These are phyloP conservation scores for Crithidia fasciculata DNA, from an alignment of 208 protist species.

Conservation along the genomic window DNA sequence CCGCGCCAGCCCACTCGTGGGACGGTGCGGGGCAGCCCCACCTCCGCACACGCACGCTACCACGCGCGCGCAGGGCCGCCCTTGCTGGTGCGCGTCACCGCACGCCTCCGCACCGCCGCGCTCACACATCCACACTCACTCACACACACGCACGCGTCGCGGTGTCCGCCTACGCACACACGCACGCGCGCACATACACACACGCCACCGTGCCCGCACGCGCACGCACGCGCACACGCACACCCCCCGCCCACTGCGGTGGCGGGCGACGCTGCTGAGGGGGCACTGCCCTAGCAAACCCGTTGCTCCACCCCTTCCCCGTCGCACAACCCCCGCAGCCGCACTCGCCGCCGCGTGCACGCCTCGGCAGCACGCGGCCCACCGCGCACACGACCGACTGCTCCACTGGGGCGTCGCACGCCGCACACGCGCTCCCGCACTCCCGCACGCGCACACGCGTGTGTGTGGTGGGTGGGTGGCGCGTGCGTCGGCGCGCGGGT, in stretches of 20 bases:
- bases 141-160: conserved; percentile 10
- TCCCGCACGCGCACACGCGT: no score
- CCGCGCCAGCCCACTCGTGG: conserved; percentile 12
- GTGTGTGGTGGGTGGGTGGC: neutral
- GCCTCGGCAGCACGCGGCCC: conserved; percentile 7
- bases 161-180: conserved; percentile 7
- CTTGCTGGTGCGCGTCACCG: conserved; percentile 2
- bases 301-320: conserved; percentile 33
- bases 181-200: conserved; percentile 9
- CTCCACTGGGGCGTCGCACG: conserved; percentile 30
- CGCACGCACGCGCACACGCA: conserved; percentile 7
- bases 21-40: conserved; percentile 20
- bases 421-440: neutral
- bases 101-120: conserved; percentile 8
- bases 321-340: conserved; percentile 21
- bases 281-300: conserved; percentile 51
- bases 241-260: conserved; percentile 16
- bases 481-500: conserved; percentile 35
- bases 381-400: conserved; percentile 31
- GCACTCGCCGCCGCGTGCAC: conserved; percentile 10
- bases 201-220: conserved; percentile 7
- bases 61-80: conserved; percentile 7
- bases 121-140: conserved; percentile 11
- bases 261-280: conserved; percentile 18
- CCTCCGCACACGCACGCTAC: conserved; percentile 21